Conservation (phyloP, 169 alveolate genomes). For the Plasmodium adleri region DNA sequence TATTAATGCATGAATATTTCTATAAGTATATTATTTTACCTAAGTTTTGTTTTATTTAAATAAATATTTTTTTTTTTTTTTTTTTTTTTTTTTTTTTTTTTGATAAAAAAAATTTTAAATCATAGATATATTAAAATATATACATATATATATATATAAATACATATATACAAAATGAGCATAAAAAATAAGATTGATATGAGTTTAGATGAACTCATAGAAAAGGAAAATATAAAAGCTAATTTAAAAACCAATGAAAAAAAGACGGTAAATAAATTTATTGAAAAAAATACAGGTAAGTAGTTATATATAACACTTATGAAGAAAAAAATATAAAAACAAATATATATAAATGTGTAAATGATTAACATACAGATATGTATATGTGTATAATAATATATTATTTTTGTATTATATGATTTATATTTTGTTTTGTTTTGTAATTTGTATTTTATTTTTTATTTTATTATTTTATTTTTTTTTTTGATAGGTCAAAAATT, state of each 20-base stretch:
- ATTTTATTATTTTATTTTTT: background rate
- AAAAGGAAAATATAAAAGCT: constrained; percentile 54
- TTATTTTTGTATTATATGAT: background rate
- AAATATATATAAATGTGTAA: background rate
- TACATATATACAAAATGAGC: constrained; percentile 52
- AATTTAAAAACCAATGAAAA: constrained; percentile 28
- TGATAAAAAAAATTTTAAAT: constrained; percentile 12
- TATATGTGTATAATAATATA: too few relatives aligned
- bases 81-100: constrained; percentile 19
- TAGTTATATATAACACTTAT: background rate
- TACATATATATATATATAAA: constrained; percentile 6
- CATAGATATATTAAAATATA: background rate
- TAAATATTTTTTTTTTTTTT: background rate
- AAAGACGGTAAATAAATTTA: constrained; percentile 41
- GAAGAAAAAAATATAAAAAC: background rate
- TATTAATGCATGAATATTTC: too few relatives aligned
- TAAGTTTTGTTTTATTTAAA: too few relatives aligned
- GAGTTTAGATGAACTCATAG: constrained; percentile 76
- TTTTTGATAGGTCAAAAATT: constrained; percentile 33
- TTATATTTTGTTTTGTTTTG: background rate
- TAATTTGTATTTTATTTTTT: background rate
- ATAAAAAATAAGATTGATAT: constrained; percentile 59
- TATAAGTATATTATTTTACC: too few relatives aligned
- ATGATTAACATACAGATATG: background rate
- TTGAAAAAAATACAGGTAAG: constrained; percentile 51